A percentile compares a stretch with the other conserved stretches of the same genome.
Conservation (phyloP, 306 rosid genomes). For the Trichosanthes truncata region DNA sequence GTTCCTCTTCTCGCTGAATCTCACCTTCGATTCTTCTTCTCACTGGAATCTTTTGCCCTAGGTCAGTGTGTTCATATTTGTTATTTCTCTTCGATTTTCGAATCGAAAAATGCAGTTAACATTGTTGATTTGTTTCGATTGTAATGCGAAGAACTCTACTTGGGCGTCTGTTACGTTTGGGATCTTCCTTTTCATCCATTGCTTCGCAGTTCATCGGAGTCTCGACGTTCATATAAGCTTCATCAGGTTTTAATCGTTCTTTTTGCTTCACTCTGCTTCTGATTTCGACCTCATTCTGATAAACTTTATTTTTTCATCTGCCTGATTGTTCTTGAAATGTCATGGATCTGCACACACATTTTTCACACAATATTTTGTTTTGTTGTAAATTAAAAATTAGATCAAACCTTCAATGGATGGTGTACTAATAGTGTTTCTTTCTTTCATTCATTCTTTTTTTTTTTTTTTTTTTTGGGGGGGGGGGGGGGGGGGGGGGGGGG, state of each 20-base stretch:
- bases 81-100: not conserved
- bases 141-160: conserved; percentile 84
- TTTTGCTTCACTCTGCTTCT: not conserved
- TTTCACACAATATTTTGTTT: too few species aligned
- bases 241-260: conserved; percentile 39
- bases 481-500: too few species aligned
- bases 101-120: not conserved
- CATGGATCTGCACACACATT: not conserved
- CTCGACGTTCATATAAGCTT: conserved; percentile 93
- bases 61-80: conserved; percentile 25
- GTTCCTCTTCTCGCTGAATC: too few species aligned
- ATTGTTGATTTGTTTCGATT: conserved; percentile 50
- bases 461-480: too few species aligned
- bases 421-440: too few species aligned
- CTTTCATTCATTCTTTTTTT: too few species aligned
- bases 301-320: not conserved
- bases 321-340: not conserved
- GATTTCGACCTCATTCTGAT: not conserved
- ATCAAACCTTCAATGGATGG: too few species aligned
- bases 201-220: conserved; percentile 87
- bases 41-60: too few species aligned
- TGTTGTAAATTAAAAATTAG: too few species aligned
- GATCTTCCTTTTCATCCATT: conserved; percentile 90
- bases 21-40: too few species aligned
- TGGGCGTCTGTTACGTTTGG: conserved; percentile 98